Evolutionary conservation across 768 basidiomycete genomes (phyloP).

Genomic region (Boletus eberwhitei): DNA sequence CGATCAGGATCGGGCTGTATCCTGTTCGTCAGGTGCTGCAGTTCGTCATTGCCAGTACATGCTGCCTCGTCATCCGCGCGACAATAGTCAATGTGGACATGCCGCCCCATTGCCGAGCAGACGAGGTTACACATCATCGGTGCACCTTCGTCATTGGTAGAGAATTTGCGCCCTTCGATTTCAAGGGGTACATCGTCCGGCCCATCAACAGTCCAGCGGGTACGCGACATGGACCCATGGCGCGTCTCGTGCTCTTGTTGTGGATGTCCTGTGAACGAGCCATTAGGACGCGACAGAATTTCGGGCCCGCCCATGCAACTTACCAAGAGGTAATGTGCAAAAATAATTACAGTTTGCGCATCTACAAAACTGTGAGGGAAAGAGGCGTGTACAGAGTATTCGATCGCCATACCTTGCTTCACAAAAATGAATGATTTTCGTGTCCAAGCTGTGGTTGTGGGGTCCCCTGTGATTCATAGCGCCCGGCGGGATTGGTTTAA

Average conservation of each 20-base stretch:
- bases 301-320: neutral
- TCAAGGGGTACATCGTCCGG: conserved; percentile 49
- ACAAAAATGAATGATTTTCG: conserved; percentile 51
- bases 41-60: conserved; percentile 41
- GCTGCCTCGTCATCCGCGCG: conserved; percentile 34
- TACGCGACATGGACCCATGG: conserved; percentile 61
- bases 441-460: conserved; percentile 48
- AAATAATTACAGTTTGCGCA: conserved; percentile 57
- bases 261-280: conserved; percentile 43
- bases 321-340: conserved; percentile 56
- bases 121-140: conserved; percentile 63
- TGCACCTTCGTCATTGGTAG: conserved; percentile 51
- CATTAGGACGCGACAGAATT: neutral
- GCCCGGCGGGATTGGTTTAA: conserved; percentile 43
- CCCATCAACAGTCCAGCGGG: conserved; percentile 55
- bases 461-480: conserved; percentile 41
- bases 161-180: conserved; percentile 54
- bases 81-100: conserved; percentile 57
- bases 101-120: conserved; percentile 54
- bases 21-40: conserved; percentile 42
- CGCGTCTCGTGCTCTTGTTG: conserved; percentile 61
- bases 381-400: neutral
- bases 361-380: conserved; percentile 25
- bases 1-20: conserved; percentile 46
- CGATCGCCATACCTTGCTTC: conserved; percentile 37